Conservation (phyloP, 352 stramenopile species). For the Pseudoperonospora humuli region DNA sequence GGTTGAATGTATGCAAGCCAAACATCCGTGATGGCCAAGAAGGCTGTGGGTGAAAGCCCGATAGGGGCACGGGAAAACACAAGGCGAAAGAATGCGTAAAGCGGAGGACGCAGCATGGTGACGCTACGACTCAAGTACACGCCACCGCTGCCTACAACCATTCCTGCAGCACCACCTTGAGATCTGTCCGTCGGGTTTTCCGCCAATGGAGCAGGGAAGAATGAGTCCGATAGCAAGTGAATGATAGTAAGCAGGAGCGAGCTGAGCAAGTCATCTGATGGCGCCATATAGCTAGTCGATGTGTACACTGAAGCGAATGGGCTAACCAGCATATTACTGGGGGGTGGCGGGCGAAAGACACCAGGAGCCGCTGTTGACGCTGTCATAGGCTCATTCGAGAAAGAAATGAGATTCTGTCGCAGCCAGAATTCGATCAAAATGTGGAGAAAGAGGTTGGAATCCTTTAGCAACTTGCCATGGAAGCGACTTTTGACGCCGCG, state of each 20-base stretch:
- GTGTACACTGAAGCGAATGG: slow-evolving; percentile 73
- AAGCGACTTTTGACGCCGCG: slow-evolving; percentile 64
- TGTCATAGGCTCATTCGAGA: slow-evolving; percentile 46
- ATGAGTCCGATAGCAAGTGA: slow-evolving; percentile 72
- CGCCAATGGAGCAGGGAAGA: slow-evolving; percentile 51
- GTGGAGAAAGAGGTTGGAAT: slow-evolving; percentile 78
- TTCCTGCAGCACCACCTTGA: slow-evolving; percentile 14
- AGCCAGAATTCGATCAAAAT: slow-evolving; percentile 85
- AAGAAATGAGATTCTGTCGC: slow-evolving; percentile 83
- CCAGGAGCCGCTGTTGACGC: slow-evolving; percentile 16
- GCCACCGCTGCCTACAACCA: slow-evolving; percentile 29
- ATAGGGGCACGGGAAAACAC: slow-evolving; percentile 79
- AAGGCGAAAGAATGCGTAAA: slow-evolving; percentile 80
- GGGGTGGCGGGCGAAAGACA: slow-evolving; percentile 9
- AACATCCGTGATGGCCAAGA: slow-evolving; percentile 75
- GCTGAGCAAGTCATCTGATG: slow-evolving; percentile 74
- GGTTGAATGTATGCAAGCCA: slow-evolving; percentile 84
- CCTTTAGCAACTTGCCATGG: slow-evolving; percentile 65
- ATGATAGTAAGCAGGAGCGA: slow-evolving; percentile 78
- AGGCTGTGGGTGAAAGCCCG: slow-evolving; percentile 67
- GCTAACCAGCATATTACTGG: slow-evolving; percentile 35
- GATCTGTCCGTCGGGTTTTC: slow-evolving; percentile 18
- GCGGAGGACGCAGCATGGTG: slow-evolving; percentile 54
- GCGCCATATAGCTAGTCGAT: slow-evolving; percentile 77
- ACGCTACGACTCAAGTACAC: slow-evolving; percentile 70